Evolutionary conservation across 805 yeast genomes (phyloP), one percentile per base, ranked within the genome.

Genomic region (Ogataea ramenticola): DNA sequence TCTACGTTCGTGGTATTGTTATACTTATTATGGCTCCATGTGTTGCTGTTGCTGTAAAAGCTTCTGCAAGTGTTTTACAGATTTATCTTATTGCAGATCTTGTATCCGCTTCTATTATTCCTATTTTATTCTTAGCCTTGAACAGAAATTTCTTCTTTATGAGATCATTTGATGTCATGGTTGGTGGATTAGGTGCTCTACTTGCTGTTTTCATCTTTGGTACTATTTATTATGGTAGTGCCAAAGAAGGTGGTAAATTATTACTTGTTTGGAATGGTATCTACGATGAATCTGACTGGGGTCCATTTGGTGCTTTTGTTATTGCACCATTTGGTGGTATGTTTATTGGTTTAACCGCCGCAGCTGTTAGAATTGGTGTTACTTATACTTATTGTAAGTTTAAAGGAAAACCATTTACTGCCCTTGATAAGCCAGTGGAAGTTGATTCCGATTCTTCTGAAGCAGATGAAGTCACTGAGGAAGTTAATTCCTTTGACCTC

Each of bases 261-360:
- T 65, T 90, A 42, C 67, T 90, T 46, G 71, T 90, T 43, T 77
- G 82, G 79, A 80, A 84, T 54, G 96, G 97, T 37, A 66, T 90
- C 24, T 90, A 90, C 56, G 68, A 73, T 48, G 68, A 75, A 6
- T 75, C 73, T 41, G 96, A 90, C 58, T 90, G 96, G 96, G 86
- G 95, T 54, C 81, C 95, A 0, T 90, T 90, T 66, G 97, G 96
- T 21, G 96, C 96, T 2, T 90, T 90, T 64, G 91, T 86, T 7
- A 85, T 82, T 49, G 93, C 96, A 1, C 96, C 96, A 6, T 71
- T 81, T 35, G 95, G 91, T 24, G 88, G 91, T 11, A 50, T 89
- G 2, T 48, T 82, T 6, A 67, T 81, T 48, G 80, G 86, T 2
- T 61, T 76, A 14, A 54, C 69, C 26, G 69, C 72, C 37, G 72